A percentile compares a stretch with the other conserved stretches of the same genome.
Conservation (phyloP, 2,329 filamentous ascomycete genomes). For the Aureobasidium subglaciale region DNA sequence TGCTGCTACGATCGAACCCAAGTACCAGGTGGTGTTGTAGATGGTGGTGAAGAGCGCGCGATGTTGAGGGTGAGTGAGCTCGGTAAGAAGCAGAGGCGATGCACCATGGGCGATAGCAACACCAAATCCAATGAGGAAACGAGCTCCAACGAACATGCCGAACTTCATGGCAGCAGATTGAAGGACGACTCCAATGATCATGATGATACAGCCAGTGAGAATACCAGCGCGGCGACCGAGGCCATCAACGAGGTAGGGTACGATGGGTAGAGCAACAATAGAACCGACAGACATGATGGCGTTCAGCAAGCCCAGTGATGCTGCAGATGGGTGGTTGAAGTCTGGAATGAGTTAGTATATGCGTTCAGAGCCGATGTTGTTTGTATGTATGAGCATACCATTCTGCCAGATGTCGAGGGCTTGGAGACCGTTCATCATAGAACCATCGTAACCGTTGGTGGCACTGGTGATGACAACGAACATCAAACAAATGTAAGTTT, state of each 20-base stretch:
- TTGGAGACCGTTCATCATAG: conserved; percentile 46
- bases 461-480: conserved; percentile 28
- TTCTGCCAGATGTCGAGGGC: conserved; percentile 39
- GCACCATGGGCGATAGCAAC: conserved; percentile 36
- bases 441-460: conserved; percentile 45
- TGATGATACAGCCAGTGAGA: conserved; percentile 40
- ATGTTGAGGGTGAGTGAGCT: conserved; percentile 44
- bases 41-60: conserved; percentile 43
- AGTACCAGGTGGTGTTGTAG: conserved; percentile 37
- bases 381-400: conserved; percentile 26
- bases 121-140: conserved; percentile 42
- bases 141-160: conserved; percentile 43
- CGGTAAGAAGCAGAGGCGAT: conserved; percentile 29
- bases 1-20: conserved; percentile 20
- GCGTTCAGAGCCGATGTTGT: not conserved
- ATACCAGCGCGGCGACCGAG: conserved; percentile 42
- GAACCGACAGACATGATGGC: conserved; percentile 46
- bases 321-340: conserved; percentile 27
- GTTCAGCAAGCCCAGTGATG: conserved; percentile 38
- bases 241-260: conserved; percentile 43
- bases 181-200: conserved; percentile 34
- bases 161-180: conserved; percentile 49
- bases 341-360: conserved; percentile 17
- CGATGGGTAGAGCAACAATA: conserved; percentile 41
- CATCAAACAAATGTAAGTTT: conserved; percentile 28